Evolutionary conservation across 352 stramenopile genomes (phyloP).

Genomic region (Nothophytophthora sp.): DNA sequence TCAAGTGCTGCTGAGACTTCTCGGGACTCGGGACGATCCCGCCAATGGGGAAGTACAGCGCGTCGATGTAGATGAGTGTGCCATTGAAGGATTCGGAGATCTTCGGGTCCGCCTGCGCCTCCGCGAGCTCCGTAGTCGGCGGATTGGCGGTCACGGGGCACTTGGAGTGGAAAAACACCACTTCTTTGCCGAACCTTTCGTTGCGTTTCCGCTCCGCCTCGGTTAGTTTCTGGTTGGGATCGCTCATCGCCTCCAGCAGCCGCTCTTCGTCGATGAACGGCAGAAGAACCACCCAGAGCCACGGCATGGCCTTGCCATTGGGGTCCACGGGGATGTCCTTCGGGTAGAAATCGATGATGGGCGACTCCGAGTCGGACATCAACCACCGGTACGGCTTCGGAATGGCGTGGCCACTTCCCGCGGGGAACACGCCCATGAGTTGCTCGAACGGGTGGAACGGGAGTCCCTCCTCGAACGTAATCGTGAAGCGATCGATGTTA

Average conservation of each 20-base stretch:
- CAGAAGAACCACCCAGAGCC: constrained; percentile 98
- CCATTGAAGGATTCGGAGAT: constrained; percentile 73
- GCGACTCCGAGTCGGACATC: constrained; percentile 95
- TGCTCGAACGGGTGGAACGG: constrained; percentile 98
- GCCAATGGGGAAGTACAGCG: constrained; percentile 73
- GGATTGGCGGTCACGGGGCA: constrained; percentile 44
- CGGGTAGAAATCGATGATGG: constrained; percentile 98
- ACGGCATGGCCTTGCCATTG: constrained; percentile 99
- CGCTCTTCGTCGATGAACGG: constrained; percentile 98
- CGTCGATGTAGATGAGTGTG: constrained; percentile 70
- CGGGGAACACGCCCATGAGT: constrained; percentile 98
- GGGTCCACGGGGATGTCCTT: constrained; percentile 96
- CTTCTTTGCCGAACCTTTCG: constrained; percentile 75
- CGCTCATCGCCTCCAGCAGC: constrained; percentile 90
- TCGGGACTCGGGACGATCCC: constrained; percentile 76
- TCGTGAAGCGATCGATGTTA: constrained; percentile 87
- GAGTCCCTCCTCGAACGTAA: constrained; percentile 94
- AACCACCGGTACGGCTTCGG: constrained; percentile 94
- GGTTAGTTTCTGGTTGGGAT: constrained; percentile 64
- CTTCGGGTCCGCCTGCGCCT: constrained; percentile 43
- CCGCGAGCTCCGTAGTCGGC: constrained; percentile 42
- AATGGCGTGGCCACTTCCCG: constrained; percentile 93
- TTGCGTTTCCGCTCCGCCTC: constrained; percentile 85
- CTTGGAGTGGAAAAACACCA: constrained; percentile 85
- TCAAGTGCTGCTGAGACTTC: constrained; percentile 66